Evolutionary conservation across 2,329 filamentous ascomycete genomes (phyloP).

Genomic region (Diaporthe amygdali): DNA sequence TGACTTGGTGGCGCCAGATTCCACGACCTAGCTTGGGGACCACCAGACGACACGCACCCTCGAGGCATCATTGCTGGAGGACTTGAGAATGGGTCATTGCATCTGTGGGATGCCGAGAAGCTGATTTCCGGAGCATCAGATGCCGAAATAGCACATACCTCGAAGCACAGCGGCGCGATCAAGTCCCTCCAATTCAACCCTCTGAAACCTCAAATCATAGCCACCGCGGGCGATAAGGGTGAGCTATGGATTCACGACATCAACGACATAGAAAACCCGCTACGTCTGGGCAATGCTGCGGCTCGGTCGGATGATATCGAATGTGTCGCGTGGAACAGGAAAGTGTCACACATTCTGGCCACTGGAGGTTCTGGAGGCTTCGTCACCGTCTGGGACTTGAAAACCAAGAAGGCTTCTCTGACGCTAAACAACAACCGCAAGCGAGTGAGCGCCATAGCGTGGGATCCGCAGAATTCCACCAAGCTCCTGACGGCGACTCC

Average conservation of each 20-base stretch:
- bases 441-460: constrained; percentile 91
- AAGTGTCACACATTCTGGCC: constrained; percentile 93
- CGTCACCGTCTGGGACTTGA: constrained; percentile 98
- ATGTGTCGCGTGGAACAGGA: constrained; percentile 97
- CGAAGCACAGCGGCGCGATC: constrained; percentile 90
- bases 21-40: constrained; percentile 95
- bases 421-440: constrained; percentile 96
- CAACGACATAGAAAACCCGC: constrained; percentile 86
- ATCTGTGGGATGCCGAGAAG: constrained; percentile 88
- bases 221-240: constrained; percentile 91
- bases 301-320: constrained; percentile 95
- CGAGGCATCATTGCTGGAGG: constrained; percentile 93
- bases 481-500: constrained; percentile 93
- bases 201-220: constrained; percentile 85
- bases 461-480: constrained; percentile 95
- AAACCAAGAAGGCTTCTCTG: constrained; percentile 95
- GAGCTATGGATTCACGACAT: constrained; percentile 96
- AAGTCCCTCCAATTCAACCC: constrained; percentile 98
- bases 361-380: constrained; percentile 93
- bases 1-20: constrained; percentile 65
- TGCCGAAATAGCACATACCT: constrained; percentile 83
- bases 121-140: constrained; percentile 65
- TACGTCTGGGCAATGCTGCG: constrained; percentile 84
- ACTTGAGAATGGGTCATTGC: constrained; percentile 90
- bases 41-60: constrained; percentile 77